A percentile compares a stretch with the other conserved stretches of the same genome.
Conservation (phyloP, 2,329 filamentous ascomycete species). For the Colletotrichum sp. region DNA sequence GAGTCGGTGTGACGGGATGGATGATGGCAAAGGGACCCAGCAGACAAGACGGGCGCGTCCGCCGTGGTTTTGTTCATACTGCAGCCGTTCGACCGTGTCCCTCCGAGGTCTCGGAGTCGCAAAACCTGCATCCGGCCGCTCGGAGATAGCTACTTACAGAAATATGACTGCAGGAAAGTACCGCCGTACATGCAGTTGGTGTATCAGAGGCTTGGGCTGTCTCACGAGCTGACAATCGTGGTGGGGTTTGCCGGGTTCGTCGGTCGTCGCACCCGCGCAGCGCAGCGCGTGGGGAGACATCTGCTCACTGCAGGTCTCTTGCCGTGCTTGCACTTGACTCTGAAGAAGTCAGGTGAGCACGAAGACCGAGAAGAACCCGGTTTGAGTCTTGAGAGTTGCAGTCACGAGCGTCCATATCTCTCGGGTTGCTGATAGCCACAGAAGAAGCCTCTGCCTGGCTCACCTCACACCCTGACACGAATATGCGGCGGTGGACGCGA, state of each 20-base stretch:
- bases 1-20: slow-evolving; percentile 2
- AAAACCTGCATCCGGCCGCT: slow-evolving; percentile 20
- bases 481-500: background rate
- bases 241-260: slow-evolving; percentile 13
- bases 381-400: background rate
- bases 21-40: background rate
- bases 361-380: background rate
- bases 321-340: background rate
- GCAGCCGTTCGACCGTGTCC: slow-evolving; percentile 1
- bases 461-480: background rate
- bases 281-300: background rate
- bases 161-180: slow-evolving; percentile 16
- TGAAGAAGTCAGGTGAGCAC: background rate
- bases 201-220: slow-evolving; percentile 19
- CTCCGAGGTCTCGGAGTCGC: slow-evolving; percentile 15
- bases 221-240: slow-evolving; percentile 14
- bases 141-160: slow-evolving; percentile 22
- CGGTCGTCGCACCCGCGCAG: slow-evolving; percentile 3
- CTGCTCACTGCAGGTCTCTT: background rate
- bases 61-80: background rate
- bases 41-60: background rate
- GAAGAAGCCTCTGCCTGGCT: background rate
- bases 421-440: background rate
- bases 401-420: background rate
- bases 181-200: slow-evolving; percentile 7